Evolutionary conservation across 2,329 filamentous ascomycete species (phyloP).

Genomic region (Davidsoniella neocaledoniae): DNA sequence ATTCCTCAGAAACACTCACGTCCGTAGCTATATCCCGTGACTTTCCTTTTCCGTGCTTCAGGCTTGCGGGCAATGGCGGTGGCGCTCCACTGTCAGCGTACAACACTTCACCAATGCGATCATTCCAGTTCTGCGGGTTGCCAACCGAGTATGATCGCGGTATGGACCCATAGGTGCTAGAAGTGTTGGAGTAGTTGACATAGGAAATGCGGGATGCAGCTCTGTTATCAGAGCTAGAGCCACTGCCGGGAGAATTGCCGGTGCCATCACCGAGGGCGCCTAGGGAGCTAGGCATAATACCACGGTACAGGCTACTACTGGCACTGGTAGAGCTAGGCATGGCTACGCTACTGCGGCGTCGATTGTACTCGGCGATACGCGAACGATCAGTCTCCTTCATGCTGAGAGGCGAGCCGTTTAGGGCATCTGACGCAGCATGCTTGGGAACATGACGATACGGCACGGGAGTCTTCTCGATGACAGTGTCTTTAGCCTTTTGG

Average conservation of each 20-base stretch:
- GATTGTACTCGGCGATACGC: slow-evolving; percentile 9
- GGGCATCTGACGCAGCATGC: slow-evolving; percentile 13
- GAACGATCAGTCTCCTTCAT: slow-evolving; percentile 3
- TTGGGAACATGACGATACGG: slow-evolving; percentile 12
- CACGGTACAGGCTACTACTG: background rate
- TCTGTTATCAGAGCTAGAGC: background rate
- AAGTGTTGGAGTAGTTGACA: background rate
- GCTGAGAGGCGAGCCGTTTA: slow-evolving; percentile 7
- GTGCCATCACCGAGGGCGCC: background rate
- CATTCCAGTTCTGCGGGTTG: slow-evolving; percentile 3
- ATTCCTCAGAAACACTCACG: background rate
- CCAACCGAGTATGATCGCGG: background rate
- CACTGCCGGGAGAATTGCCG: background rate
- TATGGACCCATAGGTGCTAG: background rate
- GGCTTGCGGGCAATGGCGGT: background rate
- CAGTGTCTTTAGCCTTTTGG: background rate
- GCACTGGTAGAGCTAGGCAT: slow-evolving; percentile 1
- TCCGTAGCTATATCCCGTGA: background rate
- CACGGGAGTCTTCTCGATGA: background rate
- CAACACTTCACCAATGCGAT: slow-evolving; percentile 7
- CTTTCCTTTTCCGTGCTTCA: background rate
- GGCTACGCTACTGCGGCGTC: slow-evolving; percentile 1
- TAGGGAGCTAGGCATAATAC: background rate
- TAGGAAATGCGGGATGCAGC: background rate
- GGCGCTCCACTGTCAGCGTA: slow-evolving; percentile 3